Conservation (phyloP, 192 early-diverging fungal genomes). For the Coemansia sp. region DNA sequence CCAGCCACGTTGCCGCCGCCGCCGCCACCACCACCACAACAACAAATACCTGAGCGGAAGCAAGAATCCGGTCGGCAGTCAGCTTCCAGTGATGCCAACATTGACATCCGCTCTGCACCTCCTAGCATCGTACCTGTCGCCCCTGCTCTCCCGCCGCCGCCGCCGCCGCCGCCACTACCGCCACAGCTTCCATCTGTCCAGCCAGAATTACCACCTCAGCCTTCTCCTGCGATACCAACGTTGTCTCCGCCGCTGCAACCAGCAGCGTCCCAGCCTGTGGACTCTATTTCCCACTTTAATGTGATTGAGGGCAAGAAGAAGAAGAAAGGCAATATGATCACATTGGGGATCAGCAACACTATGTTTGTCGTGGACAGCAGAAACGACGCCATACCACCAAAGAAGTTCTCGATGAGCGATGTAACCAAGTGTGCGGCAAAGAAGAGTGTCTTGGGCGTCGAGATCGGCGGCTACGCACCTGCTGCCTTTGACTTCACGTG, state of each 20-base stretch:
- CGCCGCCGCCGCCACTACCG: conserved; percentile 3
- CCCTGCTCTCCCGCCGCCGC: neutral
- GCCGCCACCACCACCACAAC: conserved; percentile 14
- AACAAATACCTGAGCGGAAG: conserved; percentile 1
- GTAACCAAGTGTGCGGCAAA: conserved; percentile 64
- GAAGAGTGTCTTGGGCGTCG: conserved; percentile 63
- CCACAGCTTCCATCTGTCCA: neutral
- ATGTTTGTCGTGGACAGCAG: conserved; percentile 65
- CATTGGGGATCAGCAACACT: conserved; percentile 63
- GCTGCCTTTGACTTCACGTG: conserved; percentile 66
- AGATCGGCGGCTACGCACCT: conserved; percentile 58
- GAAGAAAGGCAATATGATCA: conserved; percentile 68
- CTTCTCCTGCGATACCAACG: conserved; percentile 3
- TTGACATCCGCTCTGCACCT: neutral
- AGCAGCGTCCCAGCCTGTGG: conserved; percentile 1
- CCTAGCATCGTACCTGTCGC: neutral
- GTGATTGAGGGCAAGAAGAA: conserved; percentile 68
- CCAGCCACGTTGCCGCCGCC: conserved; percentile 2
- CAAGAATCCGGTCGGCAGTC: neutral
- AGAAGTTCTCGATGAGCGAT: conserved; percentile 54
- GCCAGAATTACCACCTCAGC: conserved; percentile 1
- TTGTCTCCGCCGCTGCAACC: neutral
- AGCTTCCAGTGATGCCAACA: neutral
- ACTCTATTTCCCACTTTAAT: conserved; percentile 43
- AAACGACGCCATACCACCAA: conserved; percentile 50